Percentiles rank a stretch among this genome's conserved stretches.
Evolutionary conservation across 768 basidiomycete genomes (phyloP).

Genomic region (Austroboletus festivus): DNA sequence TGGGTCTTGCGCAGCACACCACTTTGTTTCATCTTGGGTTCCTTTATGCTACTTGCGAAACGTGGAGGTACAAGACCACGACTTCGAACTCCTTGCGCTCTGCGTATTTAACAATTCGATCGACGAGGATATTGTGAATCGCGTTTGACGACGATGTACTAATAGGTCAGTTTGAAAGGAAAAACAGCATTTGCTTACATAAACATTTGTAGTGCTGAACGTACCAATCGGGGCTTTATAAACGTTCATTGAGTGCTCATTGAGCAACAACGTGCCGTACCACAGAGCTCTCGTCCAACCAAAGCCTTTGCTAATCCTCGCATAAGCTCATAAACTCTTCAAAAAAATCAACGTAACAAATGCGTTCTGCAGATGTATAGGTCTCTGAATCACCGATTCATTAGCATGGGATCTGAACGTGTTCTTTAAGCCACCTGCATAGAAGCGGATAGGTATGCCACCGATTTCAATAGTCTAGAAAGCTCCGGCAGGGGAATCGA

Average conservation of each 20-base stretch:
- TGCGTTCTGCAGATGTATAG: no score
- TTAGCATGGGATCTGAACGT: conserved; percentile 68
- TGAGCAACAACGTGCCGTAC: no score
- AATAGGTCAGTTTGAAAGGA: conserved; percentile 69
- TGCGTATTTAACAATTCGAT: conserved; percentile 77
- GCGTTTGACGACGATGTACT: conserved; percentile 79
- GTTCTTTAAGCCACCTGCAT: conserved; percentile 62
- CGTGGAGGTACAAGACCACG: conserved; percentile 50
- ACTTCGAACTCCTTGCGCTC: conserved; percentile 74
- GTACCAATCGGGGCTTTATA: no score
- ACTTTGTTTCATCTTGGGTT: conserved; percentile 66
- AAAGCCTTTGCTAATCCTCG: no score
- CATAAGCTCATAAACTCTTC: no score
- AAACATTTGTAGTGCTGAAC: no score
- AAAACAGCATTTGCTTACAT: no score
- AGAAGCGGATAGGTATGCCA: conserved; percentile 72
- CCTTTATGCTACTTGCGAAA: conserved; percentile 36
- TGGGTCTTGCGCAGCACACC: conserved; percentile 83
- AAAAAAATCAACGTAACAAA: no score
- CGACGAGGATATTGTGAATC: conserved; percentile 79
- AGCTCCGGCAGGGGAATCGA: conserved; percentile 83
- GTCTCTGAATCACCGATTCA: no score
- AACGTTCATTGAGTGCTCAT: no score
- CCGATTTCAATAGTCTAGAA: conserved; percentile 75
- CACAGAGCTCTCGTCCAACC: no score